These are phyloP conservation scores for Atkinsonella texensis DNA, from an alignment of 2,329 filamentous ascomycete genomes.

Conservation along the genomic window DNA sequence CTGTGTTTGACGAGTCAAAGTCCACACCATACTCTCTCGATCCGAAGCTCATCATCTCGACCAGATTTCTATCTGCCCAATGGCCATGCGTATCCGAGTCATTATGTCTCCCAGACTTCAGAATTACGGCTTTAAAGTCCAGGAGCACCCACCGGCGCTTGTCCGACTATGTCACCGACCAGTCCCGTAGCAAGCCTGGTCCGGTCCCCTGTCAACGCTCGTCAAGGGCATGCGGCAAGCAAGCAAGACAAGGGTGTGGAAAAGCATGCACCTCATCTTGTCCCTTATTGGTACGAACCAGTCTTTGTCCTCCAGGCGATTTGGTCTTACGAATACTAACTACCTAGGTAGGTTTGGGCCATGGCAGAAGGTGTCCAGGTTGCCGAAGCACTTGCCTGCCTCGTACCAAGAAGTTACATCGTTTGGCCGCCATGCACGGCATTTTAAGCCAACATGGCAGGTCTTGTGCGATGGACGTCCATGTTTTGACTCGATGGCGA, in stretches of 20 bases:
- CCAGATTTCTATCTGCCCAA: background rate
- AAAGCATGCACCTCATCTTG: conserved; percentile 1
- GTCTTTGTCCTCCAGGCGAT: background rate
- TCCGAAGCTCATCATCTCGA: background rate
- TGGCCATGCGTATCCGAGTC: background rate
- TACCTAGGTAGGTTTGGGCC: background rate
- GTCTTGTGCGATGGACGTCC: background rate
- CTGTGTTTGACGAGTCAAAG: too few relatives aligned
- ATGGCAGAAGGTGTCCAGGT: background rate
- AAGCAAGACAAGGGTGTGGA: background rate
- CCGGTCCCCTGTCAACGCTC: background rate
- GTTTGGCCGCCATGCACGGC: background rate
- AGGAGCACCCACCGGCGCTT: background rate
- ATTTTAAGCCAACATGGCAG: background rate
- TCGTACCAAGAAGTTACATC: background rate
- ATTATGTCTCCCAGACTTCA: background rate
- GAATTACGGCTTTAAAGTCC: too few relatives aligned
- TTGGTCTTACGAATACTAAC: background rate
- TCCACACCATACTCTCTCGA: background rate
- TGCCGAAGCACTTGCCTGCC: background rate
- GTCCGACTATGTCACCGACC: background rate
- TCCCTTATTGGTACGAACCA: background rate
- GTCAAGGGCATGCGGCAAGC: background rate
- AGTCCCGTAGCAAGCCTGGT: background rate
- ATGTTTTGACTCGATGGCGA: too few relatives aligned